Conservation (phyloP, 345 rosid genomes). For the Eucalyptus cladocalyx region DNA sequence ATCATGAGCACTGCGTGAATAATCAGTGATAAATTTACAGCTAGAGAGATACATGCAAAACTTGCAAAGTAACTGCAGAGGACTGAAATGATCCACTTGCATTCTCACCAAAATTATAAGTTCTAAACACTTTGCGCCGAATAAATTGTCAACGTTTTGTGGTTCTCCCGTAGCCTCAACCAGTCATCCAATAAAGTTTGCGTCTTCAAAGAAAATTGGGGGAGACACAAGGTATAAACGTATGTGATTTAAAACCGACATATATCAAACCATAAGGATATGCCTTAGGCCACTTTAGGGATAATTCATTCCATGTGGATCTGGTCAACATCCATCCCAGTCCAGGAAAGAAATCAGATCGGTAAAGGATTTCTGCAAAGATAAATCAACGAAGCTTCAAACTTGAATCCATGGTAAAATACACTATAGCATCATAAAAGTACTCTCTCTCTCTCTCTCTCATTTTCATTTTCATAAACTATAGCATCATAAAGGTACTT, state of each 20-base stretch:
- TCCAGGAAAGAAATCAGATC: conserved; percentile 98
- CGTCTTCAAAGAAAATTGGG: conserved; percentile 39
- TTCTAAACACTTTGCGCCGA: conserved; percentile 93
- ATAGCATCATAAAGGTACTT: background rate
- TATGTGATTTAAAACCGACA: background rate
- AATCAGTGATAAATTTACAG: background rate
- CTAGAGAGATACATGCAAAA: background rate
- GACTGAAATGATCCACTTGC: conserved; percentile 21
- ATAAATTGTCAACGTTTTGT: conserved; percentile 81
- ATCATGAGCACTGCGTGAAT: background rate
- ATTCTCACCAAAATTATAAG: conserved; percentile 96
- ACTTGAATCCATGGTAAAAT: no score
- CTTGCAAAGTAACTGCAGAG: background rate
- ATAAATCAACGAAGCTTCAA: background rate
- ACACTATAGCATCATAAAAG: background rate
- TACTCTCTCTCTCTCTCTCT: background rate
- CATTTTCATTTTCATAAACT: background rate
- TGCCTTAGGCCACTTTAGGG: conserved; percentile 99
- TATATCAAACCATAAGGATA: conserved; percentile 39
- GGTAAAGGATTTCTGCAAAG: conserved; percentile 69
- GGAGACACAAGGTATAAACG: background rate
- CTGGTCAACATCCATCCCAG: conserved; percentile 96
- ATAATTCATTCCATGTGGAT: conserved; percentile 87
- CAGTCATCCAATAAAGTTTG: conserved; percentile 99
- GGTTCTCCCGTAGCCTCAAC: conserved; percentile 87